These are phyloP conservation scores for Aspergillus olivimuriae DNA, from an alignment of 495 filamentous ascomycete genomes.

Conservation along the genomic window DNA sequence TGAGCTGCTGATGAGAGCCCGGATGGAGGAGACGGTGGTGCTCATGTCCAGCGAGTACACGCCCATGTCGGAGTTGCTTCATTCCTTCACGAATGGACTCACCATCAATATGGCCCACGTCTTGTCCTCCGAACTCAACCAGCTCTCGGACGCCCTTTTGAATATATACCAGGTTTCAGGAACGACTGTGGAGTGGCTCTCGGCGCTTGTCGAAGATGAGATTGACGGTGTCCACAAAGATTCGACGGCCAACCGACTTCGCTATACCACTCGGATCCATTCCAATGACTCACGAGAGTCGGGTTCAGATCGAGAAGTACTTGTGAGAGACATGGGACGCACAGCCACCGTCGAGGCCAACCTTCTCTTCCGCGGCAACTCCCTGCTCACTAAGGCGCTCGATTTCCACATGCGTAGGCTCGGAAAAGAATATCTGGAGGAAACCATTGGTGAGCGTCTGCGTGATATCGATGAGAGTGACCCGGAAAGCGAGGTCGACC, in stretches of 20 bases:
- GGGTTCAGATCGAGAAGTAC: constrained; percentile 51
- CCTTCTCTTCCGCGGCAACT: constrained; percentile 92
- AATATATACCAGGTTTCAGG: constrained; percentile 97
- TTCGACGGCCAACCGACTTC: constrained; percentile 53
- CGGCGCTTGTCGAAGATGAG: constrained; percentile 88
- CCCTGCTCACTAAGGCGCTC: constrained; percentile 85
- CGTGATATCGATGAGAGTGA: constrained; percentile 81
- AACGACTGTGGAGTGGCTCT: constrained; percentile 82
- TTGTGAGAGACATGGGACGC: constrained; percentile 54
- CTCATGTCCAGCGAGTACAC: constrained; percentile 82
- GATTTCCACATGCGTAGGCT: constrained; percentile 94
- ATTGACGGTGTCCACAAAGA: constrained; percentile 90
- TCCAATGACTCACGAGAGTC: constrained; percentile 72
- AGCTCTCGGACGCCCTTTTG: constrained; percentile 78
- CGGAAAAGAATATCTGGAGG: constrained; percentile 88
- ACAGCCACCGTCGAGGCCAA: constrained; percentile 72
- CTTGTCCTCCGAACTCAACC: constrained; percentile 67
- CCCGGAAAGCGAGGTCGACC: constrained; percentile 93
- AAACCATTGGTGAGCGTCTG: constrained; percentile 78
- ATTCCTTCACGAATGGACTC: constrained; percentile 74
- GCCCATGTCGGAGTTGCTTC: constrained; percentile 75
- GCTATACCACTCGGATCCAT: constrained; percentile 71
- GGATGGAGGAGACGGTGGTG: constrained; percentile 81
- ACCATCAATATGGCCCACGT: constrained; percentile 78
- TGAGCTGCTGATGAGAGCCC: constrained; percentile 78